Conservation (phyloP, 169 alveolate genomes). For the Neospora caninum region DNA sequence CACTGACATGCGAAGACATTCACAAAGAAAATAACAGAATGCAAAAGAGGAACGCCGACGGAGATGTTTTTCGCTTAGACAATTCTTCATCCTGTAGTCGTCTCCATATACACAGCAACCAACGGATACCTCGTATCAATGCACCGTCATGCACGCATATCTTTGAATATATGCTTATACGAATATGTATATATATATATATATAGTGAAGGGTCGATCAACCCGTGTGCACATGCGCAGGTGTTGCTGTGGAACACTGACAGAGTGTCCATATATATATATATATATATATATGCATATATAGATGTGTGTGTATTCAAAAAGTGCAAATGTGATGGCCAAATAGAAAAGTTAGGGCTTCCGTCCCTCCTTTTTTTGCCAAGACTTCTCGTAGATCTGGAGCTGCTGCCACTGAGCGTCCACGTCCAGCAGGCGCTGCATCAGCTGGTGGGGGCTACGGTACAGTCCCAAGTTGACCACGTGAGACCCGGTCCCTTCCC, state of each 20-base stretch:
- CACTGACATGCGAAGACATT: too few species aligned
- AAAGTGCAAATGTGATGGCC: too few species aligned
- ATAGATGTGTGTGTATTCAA: not conserved
- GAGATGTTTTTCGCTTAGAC: too few species aligned
- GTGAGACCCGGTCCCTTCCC: slow-evolving; percentile 7
- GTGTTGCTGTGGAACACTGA: not conserved
- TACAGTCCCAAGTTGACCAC: slow-evolving; percentile 10
- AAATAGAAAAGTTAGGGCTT: too few species aligned
- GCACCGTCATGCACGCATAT: not conserved
- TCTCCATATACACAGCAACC: too few species aligned
- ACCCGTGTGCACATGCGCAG: not conserved
- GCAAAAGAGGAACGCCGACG: too few species aligned
- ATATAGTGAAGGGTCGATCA: not conserved
- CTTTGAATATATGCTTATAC: not conserved
- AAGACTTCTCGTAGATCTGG: not conserved
- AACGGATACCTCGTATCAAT: too few species aligned
- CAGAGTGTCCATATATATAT: not conserved
- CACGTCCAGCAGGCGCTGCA: slow-evolving; percentile 44
- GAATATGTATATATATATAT: not conserved
- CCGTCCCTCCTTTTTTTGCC: not conserved
- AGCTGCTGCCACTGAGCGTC: slow-evolving; percentile 36
- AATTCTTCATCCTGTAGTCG: too few species aligned
- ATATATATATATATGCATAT: not conserved
- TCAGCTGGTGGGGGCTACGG: not conserved
- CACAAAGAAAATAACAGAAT: too few species aligned